Evolutionary conservation across 306 rosid genomes (phyloP).

Genomic region (Cucurbita pepo): DNA sequence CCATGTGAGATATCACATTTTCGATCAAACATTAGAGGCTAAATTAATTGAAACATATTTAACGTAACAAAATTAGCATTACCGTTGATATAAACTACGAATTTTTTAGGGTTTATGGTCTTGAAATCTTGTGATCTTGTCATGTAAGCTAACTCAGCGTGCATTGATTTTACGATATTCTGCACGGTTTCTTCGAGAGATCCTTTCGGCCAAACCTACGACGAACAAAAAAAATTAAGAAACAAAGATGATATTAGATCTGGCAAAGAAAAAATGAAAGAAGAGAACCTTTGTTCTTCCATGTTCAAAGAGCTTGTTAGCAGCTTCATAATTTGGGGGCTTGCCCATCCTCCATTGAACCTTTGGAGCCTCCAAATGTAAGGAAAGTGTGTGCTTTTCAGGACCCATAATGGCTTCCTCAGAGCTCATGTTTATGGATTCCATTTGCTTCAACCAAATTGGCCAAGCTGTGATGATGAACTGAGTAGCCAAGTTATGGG

Average conservation of each 20-base stretch:
- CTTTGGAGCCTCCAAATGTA: constrained; percentile 9
- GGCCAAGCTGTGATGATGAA: no score
- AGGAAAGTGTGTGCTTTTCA: constrained; percentile 40
- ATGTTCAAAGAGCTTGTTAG: constrained; percentile 40
- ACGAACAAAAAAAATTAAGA: background rate
- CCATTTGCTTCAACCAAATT: background rate
- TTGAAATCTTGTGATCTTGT: constrained; percentile 26
- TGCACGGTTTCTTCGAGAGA: constrained; percentile 50
- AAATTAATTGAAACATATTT: no score
- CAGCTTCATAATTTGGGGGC: constrained; percentile 38
- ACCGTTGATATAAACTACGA: constrained; percentile 37
- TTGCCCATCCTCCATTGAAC: constrained; percentile 51
- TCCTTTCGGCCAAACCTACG: constrained; percentile 42
- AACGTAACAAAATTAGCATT: background rate
- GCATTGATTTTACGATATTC: constrained; percentile 38
- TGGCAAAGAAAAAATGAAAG: background rate
- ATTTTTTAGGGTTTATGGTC: constrained; percentile 25
- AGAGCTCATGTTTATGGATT: background rate
- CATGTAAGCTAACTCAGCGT: constrained; percentile 36
- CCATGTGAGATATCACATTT: no score
- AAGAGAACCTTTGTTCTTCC: constrained; percentile 40
- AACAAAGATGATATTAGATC: background rate
- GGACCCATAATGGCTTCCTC: background rate
- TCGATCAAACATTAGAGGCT: no score
- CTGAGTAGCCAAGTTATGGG: no score